Conservation (phyloP, 495 filamentous ascomycete species). For the Aspergillus taichungensis region DNA sequence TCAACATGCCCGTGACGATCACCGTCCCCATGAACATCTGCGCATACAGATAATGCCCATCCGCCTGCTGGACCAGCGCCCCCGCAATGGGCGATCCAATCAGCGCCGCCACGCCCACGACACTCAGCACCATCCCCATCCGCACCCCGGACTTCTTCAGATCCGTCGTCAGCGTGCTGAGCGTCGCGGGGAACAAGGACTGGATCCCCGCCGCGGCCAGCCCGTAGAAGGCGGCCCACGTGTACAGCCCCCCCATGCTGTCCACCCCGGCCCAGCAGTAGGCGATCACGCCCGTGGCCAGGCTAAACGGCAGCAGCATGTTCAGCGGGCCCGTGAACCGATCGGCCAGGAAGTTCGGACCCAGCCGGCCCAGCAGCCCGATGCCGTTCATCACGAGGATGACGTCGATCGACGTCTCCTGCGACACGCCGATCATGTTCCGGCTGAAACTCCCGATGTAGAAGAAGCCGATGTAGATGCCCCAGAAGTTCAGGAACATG, state of each 20-base stretch:
- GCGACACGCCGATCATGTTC: slow-evolving; percentile 45
- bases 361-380: slow-evolving; percentile 53
- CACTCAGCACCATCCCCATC: slow-evolving; percentile 76
- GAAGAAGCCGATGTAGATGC: slow-evolving; percentile 67
- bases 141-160: slow-evolving; percentile 58
- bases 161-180: slow-evolving; percentile 56
- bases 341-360: slow-evolving; percentile 60
- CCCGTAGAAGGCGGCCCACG: slow-evolving; percentile 55
- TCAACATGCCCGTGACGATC: slow-evolving; percentile 39
- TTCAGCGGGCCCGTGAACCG: slow-evolving; percentile 54
- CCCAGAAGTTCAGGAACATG: slow-evolving; percentile 58
- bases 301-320: slow-evolving; percentile 45
- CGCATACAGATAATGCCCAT: slow-evolving; percentile 47
- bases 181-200: slow-evolving; percentile 51
- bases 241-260: slow-evolving; percentile 42
- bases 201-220: slow-evolving; percentile 58
- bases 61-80: slow-evolving; percentile 40
- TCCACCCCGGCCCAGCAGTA: slow-evolving; percentile 56
- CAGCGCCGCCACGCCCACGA: slow-evolving; percentile 61
- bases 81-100: slow-evolving; percentile 72
- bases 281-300: slow-evolving; percentile 43
- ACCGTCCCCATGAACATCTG: slow-evolving; percentile 45
- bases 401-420: slow-evolving; percentile 51
- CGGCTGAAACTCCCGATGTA: slow-evolving; percentile 59
- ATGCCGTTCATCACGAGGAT: slow-evolving; percentile 67